A percentile compares a stretch with the other conserved stretches of the same genome.
These are phyloP conservation scores for Fusarium chaquense DNA, from an alignment of 2,329 filamentous ascomycete species.

Conservation along the genomic window DNA sequence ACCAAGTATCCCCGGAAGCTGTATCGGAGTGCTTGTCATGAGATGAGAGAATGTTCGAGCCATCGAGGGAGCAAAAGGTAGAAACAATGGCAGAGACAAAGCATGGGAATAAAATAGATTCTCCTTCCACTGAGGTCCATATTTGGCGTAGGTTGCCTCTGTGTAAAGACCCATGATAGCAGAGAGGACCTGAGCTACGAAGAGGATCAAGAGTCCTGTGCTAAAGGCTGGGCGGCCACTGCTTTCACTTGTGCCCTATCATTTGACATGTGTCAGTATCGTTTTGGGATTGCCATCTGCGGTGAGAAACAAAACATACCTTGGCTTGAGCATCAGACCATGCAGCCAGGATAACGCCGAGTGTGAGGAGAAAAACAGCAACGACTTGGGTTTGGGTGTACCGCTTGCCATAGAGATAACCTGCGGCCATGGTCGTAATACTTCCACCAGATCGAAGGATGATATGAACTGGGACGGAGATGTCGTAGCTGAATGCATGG, in stretches of 20 bases:
- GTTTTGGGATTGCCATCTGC: not conserved
- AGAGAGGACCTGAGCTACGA: constrained; percentile 88
- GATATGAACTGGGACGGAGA: constrained; percentile 96
- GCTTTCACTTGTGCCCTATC: constrained; percentile 36
- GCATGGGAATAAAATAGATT: constrained; percentile 94
- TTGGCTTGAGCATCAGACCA: constrained; percentile 90
- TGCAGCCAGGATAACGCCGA: constrained; percentile 88
- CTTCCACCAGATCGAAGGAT: constrained; percentile 95
- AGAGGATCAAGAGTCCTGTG: constrained; percentile 83
- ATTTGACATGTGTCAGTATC: constrained; percentile 1
- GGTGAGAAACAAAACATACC: constrained; percentile 59
- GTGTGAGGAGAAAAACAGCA: constrained; percentile 84
- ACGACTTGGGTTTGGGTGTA: constrained; percentile 85
- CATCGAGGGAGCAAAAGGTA: constrained; percentile 77
- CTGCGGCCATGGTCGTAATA: constrained; percentile 94
- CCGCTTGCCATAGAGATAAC: constrained; percentile 84
- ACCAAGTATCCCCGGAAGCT: constrained; percentile 42
- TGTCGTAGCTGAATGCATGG: constrained; percentile 96
- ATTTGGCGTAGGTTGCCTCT: constrained; percentile 86
- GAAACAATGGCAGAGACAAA: constrained; percentile 80
- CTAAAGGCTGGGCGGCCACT: constrained; percentile 51
- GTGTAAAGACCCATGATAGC: constrained; percentile 97
- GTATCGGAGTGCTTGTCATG: constrained; percentile 71
- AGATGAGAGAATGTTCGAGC: constrained; percentile 72
- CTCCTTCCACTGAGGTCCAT: constrained; percentile 93